Base-by-base conservation (phyloP, 768 basidiomycete genomes). In the Podaxis rugospora region DNA sequence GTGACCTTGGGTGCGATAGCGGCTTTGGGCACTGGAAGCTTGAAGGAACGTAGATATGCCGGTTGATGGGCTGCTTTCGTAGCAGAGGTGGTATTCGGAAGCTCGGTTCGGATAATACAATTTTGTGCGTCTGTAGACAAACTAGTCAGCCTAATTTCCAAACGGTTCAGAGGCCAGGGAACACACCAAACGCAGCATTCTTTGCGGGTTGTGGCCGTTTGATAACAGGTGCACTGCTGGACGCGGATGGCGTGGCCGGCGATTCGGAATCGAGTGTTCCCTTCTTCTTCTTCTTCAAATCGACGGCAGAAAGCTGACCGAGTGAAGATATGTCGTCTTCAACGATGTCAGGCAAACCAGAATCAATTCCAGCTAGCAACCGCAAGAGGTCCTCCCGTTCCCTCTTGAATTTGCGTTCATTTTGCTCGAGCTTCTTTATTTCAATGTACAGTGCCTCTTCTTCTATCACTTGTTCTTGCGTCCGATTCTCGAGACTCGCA, bases 391-490 rank as follows among this genome's bases (percentile, higher is more conserved):
- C 92, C 59, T 97, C 93, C 16, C 95, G 80, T 18, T 97, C 94
- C 64, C 85, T 86, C 74, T 89, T 90, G 78, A 95, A 98, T 56
- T 82, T 82, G 35, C 89, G 83, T 70, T 97, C 95, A 62, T 82
- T 92, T 74, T 98, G 96, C 70, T 98, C 95, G 53, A 99, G 81
- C n/a, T 93, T 86, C 69, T 95, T 95, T 53, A 96, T 83, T 72
- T 98, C 94, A 63, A 98, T 76, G 74, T 92, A 98, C 2, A 99
- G 79, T 6, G 93, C 90, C 67, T 98, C 95, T 78, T 98, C 97
- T 71, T 99, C 95, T 16, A 88, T 89, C 47, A 96, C 88, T 74
- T 98, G 93, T 52, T 90, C 86, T 3, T 87, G 82, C 0, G 93
- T 90, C n/a, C 96, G 87, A 59, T 83, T 85, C 74, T 95, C 92